These are phyloP conservation scores for Boletus vinaceobasis DNA, from an alignment of 768 basidiomycete genomes.

Conservation along the genomic window DNA sequence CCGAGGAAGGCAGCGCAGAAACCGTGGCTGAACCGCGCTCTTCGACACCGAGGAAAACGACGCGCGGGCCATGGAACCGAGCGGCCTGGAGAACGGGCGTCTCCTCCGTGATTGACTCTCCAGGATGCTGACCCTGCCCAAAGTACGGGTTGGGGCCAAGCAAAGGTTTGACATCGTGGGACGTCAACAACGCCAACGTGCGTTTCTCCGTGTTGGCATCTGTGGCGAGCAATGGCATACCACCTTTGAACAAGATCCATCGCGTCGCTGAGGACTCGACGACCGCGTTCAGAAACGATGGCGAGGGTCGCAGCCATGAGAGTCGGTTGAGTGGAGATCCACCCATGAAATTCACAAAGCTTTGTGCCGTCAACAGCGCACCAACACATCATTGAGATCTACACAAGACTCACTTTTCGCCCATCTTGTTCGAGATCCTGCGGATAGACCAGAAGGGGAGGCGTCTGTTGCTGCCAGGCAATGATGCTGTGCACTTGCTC, in stretches of 20 bases:
- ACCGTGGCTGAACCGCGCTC: conserved; percentile 47
- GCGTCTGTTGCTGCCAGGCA: neutral
- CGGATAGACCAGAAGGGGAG: neutral
- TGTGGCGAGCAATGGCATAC: conserved; percentile 60
- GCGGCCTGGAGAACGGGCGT: conserved; percentile 47
- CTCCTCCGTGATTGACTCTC: conserved; percentile 25
- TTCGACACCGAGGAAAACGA: conserved; percentile 80
- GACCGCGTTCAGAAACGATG: conserved; percentile 72
- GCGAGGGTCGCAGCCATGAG: conserved; percentile 75
- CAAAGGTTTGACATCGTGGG: conserved; percentile 57
- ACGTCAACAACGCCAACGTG: conserved; percentile 53
- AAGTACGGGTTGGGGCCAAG: conserved; percentile 70
- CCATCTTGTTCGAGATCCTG: conserved; percentile 24
- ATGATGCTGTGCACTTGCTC: conserved; percentile 6
- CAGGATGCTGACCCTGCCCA: conserved; percentile 57
- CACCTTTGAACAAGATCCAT: conserved; percentile 77
- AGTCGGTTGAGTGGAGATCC: conserved; percentile 78
- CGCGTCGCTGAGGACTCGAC: conserved; percentile 54
- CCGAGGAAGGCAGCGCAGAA: conserved; percentile 60
- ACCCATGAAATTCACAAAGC: conserved; percentile 49
- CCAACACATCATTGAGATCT: neutral
- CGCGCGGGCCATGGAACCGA: conserved; percentile 53
- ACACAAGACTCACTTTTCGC: conserved; percentile 27
- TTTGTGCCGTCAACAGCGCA: conserved; percentile 13
- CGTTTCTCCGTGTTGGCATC: conserved; percentile 30